Evolutionary conservation across 78 protist genomes (phyloP).

Genomic region (Cavenderia fasciculata): DNA sequence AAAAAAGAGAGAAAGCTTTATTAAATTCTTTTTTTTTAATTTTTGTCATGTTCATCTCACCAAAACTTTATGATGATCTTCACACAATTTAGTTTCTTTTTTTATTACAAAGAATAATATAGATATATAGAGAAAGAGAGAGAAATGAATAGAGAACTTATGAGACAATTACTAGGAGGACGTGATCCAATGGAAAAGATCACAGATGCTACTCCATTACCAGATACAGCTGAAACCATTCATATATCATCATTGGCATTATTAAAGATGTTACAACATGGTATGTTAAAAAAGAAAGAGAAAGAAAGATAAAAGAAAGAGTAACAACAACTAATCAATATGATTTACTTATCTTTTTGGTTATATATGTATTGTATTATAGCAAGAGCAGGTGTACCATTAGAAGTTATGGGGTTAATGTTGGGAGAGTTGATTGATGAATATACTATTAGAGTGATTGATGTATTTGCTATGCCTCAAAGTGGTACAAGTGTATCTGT

Average conservation of each 20-base stretch:
- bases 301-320: not conserved
- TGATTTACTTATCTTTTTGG: not conserved
- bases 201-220: conserved; percentile 76
- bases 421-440: conserved; percentile 99
- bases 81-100: too few species aligned
- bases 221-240: conserved; percentile 98
- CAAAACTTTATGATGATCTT: too few species aligned
- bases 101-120: not conserved
- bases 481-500: conserved; percentile 97
- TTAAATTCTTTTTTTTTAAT: too few species aligned
- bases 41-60: too few species aligned
- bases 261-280: conserved; percentile 95
- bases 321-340: not conserved
- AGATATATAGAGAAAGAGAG: not conserved
- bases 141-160: conserved; percentile 57
- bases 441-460: conserved; percentile 98
- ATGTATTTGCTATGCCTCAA: conserved; percentile 99
- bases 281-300: conserved; percentile 26
- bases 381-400: conserved; percentile 99
- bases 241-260: conserved; percentile 98
- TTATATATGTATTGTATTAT: not conserved
- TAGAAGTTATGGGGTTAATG: conserved; percentile 99
- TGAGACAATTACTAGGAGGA: conserved; percentile 55
- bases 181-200: conserved; percentile 68
- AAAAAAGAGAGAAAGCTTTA: too few species aligned